phyloP scores from a whole-genome alignment of 148 eudicot genomes.

The Persicaria maculosa region DNA sequence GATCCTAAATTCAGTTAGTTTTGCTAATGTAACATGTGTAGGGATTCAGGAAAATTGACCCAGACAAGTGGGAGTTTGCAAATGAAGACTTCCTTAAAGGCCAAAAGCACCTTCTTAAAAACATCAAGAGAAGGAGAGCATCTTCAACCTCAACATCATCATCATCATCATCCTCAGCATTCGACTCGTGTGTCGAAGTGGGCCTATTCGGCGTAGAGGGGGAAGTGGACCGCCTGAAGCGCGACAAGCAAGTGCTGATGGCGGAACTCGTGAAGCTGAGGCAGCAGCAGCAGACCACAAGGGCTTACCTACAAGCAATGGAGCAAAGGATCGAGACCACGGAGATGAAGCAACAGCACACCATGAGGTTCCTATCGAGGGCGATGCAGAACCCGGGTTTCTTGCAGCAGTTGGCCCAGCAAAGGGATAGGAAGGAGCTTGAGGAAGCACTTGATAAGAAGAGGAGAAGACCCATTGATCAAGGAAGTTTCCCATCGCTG shows the following conservation, averaged over 20 bases:
- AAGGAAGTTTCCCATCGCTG: background rate
- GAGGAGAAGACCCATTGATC: constrained; percentile 37
- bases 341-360: constrained; percentile 24
- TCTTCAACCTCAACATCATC: background rate
- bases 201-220: constrained; percentile 18
- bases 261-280: constrained; percentile 22
- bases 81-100: constrained; percentile 73
- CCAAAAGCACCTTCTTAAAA: constrained; percentile 59
- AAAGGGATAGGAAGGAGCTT: constrained; percentile 35
- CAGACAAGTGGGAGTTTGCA: constrained; percentile 91
- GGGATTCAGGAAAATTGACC: constrained; percentile 93
- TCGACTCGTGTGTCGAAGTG: constrained; percentile 21
- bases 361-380: constrained; percentile 23
- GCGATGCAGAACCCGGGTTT: constrained; percentile 25
- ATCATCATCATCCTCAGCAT: background rate
- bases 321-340: constrained; percentile 15
- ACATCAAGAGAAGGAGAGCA: constrained; percentile 63
- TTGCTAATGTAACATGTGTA: constrained; percentile 20
- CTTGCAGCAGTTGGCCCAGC: constrained; percentile 29
- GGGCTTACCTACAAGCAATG: constrained; percentile 16
- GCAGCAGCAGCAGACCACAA: constrained; percentile 23
- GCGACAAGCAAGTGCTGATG: constrained; percentile 21
- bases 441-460: constrained; percentile 38
- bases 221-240: constrained; percentile 21
- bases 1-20: background rate